Evolutionary conservation across 2,329 filamentous ascomycete genomes (phyloP).

Genomic region (Tolypocladium cylindrosporum): DNA sequence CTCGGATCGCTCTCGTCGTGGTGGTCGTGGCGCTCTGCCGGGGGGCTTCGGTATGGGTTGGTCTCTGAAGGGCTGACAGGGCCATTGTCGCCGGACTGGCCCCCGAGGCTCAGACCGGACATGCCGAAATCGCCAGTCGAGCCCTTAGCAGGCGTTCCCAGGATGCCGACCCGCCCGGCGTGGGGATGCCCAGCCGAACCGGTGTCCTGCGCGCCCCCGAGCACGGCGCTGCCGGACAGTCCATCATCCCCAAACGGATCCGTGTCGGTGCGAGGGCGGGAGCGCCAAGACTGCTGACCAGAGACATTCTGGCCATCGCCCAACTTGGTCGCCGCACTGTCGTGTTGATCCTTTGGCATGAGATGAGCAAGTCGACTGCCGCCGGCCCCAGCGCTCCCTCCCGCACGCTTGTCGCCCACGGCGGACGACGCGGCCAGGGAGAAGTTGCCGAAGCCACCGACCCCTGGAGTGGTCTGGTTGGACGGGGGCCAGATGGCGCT

Average conservation of each 20-base stretch:
- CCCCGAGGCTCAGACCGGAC: constrained; percentile 47
- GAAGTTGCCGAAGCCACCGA: constrained; percentile 85
- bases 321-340: constrained; percentile 46
- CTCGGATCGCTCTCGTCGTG: constrained; percentile 51
- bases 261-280: constrained; percentile 58
- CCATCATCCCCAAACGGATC: constrained; percentile 65
- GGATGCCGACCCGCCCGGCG: constrained; percentile 26
- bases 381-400: constrained; percentile 59
- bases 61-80: constrained; percentile 88
- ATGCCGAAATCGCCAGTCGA: constrained; percentile 51
- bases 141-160: constrained; percentile 46
- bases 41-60: constrained; percentile 90
- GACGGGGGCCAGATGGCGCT: constrained; percentile 33
- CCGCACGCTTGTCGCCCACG: constrained; percentile 64
- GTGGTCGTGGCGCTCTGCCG: constrained; percentile 60
- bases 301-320: constrained; percentile 36
- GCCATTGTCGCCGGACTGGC: constrained; percentile 50
- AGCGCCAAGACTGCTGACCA: constrained; percentile 41
- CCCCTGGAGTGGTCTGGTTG: constrained; percentile 51
- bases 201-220: constrained; percentile 66
- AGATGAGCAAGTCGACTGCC: constrained; percentile 82
- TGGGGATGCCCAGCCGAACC: constrained; percentile 27
- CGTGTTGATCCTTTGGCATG: constrained; percentile 66
- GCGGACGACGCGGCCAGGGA: constrained; percentile 51
- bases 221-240: constrained; percentile 58